Evolutionary conservation across 805 yeast genomes (phyloP).

Genomic region (Candida nanaspora): DNA sequence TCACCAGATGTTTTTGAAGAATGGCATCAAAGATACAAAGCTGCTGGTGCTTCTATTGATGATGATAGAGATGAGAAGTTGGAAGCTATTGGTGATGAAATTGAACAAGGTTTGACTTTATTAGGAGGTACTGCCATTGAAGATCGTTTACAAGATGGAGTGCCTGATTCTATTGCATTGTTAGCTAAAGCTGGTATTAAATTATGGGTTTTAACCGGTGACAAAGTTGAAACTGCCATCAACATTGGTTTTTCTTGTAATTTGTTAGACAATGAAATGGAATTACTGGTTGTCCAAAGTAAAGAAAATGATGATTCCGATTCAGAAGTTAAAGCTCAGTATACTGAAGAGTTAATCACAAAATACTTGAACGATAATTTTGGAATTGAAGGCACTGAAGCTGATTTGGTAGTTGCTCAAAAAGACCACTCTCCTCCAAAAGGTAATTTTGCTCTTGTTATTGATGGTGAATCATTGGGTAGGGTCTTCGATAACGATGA

Average conservation of each 20-base stretch:
- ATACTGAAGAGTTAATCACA: constrained; percentile 30
- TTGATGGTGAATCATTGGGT: constrained; percentile 73
- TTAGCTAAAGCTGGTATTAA: constrained; percentile 74
- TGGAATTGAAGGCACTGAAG: constrained; percentile 48
- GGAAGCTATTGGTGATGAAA: constrained; percentile 68
- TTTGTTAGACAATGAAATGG: constrained; percentile 68
- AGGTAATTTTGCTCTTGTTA: constrained; percentile 60
- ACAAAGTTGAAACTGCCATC: constrained; percentile 84
- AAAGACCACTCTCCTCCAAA: constrained; percentile 60
- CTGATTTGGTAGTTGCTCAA: constrained; percentile 49
- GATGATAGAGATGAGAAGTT: constrained; percentile 59
- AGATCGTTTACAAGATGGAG: constrained; percentile 81
- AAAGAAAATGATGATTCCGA: constrained; percentile 46
- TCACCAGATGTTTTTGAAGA: constrained; percentile 52
- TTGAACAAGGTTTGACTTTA: constrained; percentile 57
- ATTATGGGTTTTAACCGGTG: constrained; percentile 84
- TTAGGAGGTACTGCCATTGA: constrained; percentile 86
- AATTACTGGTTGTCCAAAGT: constrained; percentile 57
- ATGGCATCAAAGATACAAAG: constrained; percentile 58
- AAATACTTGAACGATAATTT: constrained; percentile 51
- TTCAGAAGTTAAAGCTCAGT: constrained; percentile 19
- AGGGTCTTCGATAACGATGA: constrained; percentile 39
- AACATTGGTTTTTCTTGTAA: constrained; percentile 85
- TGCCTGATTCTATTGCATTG: constrained; percentile 69
- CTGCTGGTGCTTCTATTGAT: constrained; percentile 57